These are phyloP conservation scores for Sporothrix sp. DNA, from an alignment of 2,329 filamentous ascomycete genomes.

Conservation along the genomic window DNA sequence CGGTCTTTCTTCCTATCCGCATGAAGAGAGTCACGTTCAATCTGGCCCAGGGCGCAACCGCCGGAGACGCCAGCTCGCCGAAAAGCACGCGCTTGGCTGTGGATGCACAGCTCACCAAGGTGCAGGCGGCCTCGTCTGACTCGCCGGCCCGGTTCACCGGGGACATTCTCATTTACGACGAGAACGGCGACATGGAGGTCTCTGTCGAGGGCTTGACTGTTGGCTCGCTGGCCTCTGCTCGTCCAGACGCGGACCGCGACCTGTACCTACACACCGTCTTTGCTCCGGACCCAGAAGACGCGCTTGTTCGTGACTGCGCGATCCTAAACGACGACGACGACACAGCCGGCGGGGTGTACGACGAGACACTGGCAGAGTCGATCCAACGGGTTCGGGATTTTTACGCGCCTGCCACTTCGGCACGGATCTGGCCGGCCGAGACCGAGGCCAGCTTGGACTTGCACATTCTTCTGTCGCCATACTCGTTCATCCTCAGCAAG, in stretches of 20 bases:
- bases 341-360: not conserved
- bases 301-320: conserved; percentile 22
- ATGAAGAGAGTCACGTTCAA: conserved; percentile 31
- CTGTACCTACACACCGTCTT: conserved; percentile 28
- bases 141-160: conserved; percentile 25
- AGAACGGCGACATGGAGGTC: conserved; percentile 24
- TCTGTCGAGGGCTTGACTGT: conserved; percentile 27
- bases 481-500: not conserved
- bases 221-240: conserved; percentile 24
- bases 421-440: not conserved
- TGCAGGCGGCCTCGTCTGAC: conserved; percentile 18
- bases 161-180: conserved; percentile 29
- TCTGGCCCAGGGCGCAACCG: conserved; percentile 17
- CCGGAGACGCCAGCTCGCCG: not conserved
- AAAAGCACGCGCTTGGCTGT: conserved; percentile 20
- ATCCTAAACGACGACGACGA: not conserved
- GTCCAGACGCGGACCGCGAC: conserved; percentile 26
- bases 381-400: not conserved
- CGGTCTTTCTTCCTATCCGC: conserved; percentile 16
- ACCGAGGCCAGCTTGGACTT: not conserved
- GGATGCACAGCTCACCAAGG: conserved; percentile 25
- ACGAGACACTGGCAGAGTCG: not conserved
- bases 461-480: conserved; percentile 1
- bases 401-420: not conserved
- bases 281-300: conserved; percentile 33